phyloP scores from a whole-genome alignment of 495 filamentous ascomycete species.

The Stereocaulon alpinum region DNA sequence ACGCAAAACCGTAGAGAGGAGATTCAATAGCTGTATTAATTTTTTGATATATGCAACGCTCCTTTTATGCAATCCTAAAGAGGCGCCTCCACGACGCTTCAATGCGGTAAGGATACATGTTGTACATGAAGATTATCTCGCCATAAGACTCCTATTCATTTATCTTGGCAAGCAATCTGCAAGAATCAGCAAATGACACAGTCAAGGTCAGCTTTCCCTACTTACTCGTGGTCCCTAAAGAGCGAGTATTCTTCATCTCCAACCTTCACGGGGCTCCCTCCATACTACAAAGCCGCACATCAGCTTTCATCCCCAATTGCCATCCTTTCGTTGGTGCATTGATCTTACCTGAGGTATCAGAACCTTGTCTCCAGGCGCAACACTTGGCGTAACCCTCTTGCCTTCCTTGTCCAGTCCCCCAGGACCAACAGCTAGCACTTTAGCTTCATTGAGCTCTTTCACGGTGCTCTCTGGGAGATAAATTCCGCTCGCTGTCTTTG shows the following conservation, averaged over 20 bases:
- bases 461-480: slow-evolving; percentile 94
- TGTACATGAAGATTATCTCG: slow-evolving; percentile 13
- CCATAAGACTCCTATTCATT: slow-evolving; percentile 53
- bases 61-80: slow-evolving; percentile 13
- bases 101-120: slow-evolving; percentile 16
- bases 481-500: slow-evolving; percentile 92
- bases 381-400: slow-evolving; percentile 71
- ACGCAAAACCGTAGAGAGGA: slow-evolving; percentile 11
- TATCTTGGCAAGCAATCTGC: slow-evolving; percentile 78
- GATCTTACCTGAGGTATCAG: slow-evolving; percentile 85
- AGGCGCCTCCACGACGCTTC: slow-evolving; percentile 7
- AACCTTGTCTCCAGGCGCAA: slow-evolving; percentile 77
- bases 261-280: slow-evolving; percentile 91
- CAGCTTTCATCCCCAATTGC: slow-evolving; percentile 19
- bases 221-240: slow-evolving; percentile 95
- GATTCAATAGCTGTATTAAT: slow-evolving; percentile 11
- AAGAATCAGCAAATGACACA: slow-evolving; percentile 21
- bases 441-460: slow-evolving; percentile 96
- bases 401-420: slow-evolving; percentile 79
- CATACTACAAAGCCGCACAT: slow-evolving; percentile 53
- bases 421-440: slow-evolving; percentile 90
- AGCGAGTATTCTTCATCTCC: slow-evolving; percentile 93
- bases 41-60: slow-evolving; percentile 21
- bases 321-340: neutral
- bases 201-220: neutral